Percentiles rank a stretch among this genome's conserved stretches.
Conservation (phyloP, 2,329 filamentous ascomycete species). For the Aotearoamyces nothofagi region DNA sequence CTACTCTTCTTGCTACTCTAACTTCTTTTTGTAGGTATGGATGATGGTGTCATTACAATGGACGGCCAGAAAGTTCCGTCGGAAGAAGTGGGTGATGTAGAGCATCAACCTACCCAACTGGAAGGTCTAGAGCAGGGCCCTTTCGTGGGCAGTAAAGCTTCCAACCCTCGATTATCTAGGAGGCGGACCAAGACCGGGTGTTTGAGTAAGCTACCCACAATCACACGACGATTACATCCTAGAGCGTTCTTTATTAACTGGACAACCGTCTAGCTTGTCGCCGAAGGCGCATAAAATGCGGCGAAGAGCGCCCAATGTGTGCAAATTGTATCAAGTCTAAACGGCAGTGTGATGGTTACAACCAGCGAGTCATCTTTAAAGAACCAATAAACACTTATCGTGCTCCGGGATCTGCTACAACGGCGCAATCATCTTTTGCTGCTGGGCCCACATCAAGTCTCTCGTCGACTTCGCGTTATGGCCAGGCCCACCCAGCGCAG, state of each 20-base stretch:
- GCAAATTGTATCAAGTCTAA: slow-evolving; percentile 80
- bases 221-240: neutral
- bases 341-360: slow-evolving; percentile 71
- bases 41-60: too few species aligned
- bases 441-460: slow-evolving; percentile 3
- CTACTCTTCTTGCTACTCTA: too few species aligned
- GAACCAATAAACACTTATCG: slow-evolving; percentile 47
- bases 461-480: slow-evolving; percentile 7
- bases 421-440: neutral
- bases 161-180: slow-evolving; percentile 3
- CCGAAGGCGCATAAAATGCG: slow-evolving; percentile 91
- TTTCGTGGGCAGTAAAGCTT: too few species aligned
- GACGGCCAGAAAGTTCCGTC: too few species aligned
- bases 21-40: too few species aligned
- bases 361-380: slow-evolving; percentile 68
- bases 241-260: neutral
- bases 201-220: slow-evolving; percentile 45
- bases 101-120: too few species aligned
- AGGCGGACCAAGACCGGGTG: slow-evolving; percentile 81
- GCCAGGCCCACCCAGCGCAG: slow-evolving; percentile 8
- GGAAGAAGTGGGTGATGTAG: too few species aligned
- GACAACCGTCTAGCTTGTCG: slow-evolving; percentile 54
- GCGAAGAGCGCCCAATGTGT: slow-evolving; percentile 72
- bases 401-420: slow-evolving; percentile 23
- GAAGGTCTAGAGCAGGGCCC: too few species aligned